Base-by-base conservation (phyloP, 257 asterid species). In the Craterostigma plantagineum region DNA sequence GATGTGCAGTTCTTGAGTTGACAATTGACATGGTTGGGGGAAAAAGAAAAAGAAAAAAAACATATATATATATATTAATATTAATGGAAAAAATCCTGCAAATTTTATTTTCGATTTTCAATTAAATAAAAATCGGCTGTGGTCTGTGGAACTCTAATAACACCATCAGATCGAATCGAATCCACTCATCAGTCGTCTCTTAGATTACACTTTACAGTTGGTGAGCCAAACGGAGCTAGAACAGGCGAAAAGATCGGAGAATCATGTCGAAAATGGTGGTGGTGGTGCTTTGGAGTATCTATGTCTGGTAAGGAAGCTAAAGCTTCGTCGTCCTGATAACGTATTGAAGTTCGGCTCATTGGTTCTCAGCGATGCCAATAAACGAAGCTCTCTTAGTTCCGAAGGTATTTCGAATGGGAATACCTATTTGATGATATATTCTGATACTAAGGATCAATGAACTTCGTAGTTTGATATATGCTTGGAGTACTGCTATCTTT, bases 241-340 rank as follows among this genome's bases (percentile, higher is more conserved):
- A 1, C 74, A 65, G 51, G 79, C 74, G 49, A 68, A 74, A 48
- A 74, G 83, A 67, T 72, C 82, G 90, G 98, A 82, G 68, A 72
- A 36, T 51, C 95, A 87, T 74, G 93, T 82, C 39, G 93, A 87
- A 49, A 79, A 79, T 52, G 92, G 95, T 38, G 98, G 98, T 13
- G 98, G 95, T 4, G 98, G 93, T 53, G 83, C 68, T 45, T 87
- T 95, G 98, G 95, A 82, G 50, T 87, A 87, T 57, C 93, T 87
- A 10, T 74, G 74, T 62, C 95, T 87, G 47, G 86, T 79, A 38
- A 61, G 85, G 54, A 87, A 82, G 63, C 95, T 82, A 43, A 87
- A 79, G 78, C 91, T 82, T 47, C 92, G 98, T 55, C 81, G 91
- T 56, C 64, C 95, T 18, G 85, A 82, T 55, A 74, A 53, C 62